Base-by-base conservation (phyloP, 192 early-diverging fungal genomes). In the Linnemannia elongata region DNA sequence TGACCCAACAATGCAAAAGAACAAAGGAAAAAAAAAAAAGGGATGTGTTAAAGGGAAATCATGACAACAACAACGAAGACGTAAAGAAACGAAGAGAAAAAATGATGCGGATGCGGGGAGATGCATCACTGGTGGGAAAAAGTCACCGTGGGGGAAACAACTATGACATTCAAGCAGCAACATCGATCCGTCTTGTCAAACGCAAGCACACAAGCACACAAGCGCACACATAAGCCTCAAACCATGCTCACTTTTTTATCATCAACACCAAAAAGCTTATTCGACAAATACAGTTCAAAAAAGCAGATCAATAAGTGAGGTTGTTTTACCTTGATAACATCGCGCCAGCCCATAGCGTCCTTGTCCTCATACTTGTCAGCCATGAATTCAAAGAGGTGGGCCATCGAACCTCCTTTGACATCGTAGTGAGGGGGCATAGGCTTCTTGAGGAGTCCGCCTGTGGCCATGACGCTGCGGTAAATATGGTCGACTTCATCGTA, bases 401-500 rank as follows among this genome's bases (percentile, higher is more conserved):
- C 75, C 72, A 91, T 76, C 24, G 90, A 89, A 12, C 71, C n/a
- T 0, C 60, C 79, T 13, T 83, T 80, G 20, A 90, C 57, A 47
- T 57, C 57, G 7, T 87, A 82, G 63, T 82, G 47, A 1, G 89
- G 89, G 1, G 76, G 35, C 27, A 76, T 44, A 13, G 90, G 90
- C n/a, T 74, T 82, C 39, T 87, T 60, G 15, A 91, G 57, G 24
- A 91, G 81, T 17, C 88, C 85, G 4, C 81, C 78, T n/a, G 75
- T 79, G 17, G 88, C 82, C 42, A 82, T 75, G 30, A 79, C 76
- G 41, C 49, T 89, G 54, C 90, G 87, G 35, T 85, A 89, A 63
- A 91, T 90, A 42, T 89, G 87, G 0, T 91, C 76, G 36, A 87
- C 87, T 74, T 86, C 74, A 49, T 89, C 87, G 52, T 83, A 74